These are phyloP conservation scores for Fraxinus platypoda DNA, from an alignment of 305 asterid genomes.

Conservation along the genomic window DNA sequence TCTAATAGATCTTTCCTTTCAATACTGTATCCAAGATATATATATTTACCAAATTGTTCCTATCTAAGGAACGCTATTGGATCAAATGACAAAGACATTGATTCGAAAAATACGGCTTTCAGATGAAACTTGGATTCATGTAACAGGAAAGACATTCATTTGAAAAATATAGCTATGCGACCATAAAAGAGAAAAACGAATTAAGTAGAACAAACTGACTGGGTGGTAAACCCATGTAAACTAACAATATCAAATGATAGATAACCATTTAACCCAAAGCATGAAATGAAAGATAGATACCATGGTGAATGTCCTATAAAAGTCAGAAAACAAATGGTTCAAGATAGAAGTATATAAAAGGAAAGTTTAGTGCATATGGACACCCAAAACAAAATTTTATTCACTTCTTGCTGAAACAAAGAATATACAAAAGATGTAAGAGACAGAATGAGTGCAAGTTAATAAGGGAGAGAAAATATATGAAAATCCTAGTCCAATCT, in stretches of 20 bases:
- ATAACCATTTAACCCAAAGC: not conserved
- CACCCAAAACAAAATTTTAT: not conserved
- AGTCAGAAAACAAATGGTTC: not conserved
- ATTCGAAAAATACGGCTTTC: not conserved
- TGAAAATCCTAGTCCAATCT: not conserved
- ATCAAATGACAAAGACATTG: not conserved
- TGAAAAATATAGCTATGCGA: not conserved
- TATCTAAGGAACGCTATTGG: not conserved
- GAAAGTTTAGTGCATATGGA: conserved; percentile 9
- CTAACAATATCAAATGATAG: conserved; percentile 11
- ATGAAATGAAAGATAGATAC: not conserved
- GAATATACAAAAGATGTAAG: not conserved
- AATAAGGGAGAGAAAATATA: not conserved
- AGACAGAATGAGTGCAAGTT: not conserved
- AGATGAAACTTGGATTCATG: conserved; percentile 6
- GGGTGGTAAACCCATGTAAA: conserved; percentile 1
- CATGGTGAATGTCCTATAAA: not conserved
- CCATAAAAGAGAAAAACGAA: not conserved
- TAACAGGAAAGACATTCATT: not conserved
- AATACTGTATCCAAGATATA: not conserved
- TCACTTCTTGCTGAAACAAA: not conserved
- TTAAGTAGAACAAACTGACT: not conserved
- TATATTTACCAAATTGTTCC: not conserved
- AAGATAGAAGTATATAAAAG: not conserved
- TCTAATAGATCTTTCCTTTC: not conserved